Conservation (phyloP, 495 filamentous ascomycete species). For the Pyrenula aspistea region DNA sequence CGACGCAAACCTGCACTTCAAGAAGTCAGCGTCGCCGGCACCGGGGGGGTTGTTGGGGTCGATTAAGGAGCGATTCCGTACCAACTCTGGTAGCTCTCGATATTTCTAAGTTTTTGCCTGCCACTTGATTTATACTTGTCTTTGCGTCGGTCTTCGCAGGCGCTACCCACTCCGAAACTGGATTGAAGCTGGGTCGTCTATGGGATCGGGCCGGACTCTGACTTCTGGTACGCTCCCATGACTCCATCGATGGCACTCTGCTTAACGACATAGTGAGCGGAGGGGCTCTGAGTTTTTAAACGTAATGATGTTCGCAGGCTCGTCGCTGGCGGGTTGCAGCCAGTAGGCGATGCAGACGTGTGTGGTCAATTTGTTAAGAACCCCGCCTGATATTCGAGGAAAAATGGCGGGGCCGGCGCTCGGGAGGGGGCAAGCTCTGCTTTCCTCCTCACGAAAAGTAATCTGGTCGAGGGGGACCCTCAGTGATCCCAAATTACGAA, state of each 20-base stretch:
- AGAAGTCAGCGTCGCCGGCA: not conserved
- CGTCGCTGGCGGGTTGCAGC: not conserved
- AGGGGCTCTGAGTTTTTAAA: not conserved
- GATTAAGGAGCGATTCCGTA: not conserved
- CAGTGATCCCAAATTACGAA: too few species aligned
- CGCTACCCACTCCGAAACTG: not conserved
- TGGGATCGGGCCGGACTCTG: not conserved
- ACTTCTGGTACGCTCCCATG: not conserved
- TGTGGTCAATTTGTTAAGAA: not conserved
- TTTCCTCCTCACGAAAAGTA: not conserved
- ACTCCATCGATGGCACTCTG: slow-evolving; percentile 1
- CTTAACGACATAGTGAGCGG: not conserved
- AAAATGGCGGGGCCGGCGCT: not conserved
- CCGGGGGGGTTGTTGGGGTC: too few species aligned
- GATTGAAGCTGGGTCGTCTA: not conserved
- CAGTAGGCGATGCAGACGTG: not conserved
- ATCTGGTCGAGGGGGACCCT: not conserved
- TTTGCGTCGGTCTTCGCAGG: not conserved
- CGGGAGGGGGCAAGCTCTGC: not conserved
- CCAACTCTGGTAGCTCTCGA: not conserved
- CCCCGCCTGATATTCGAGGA: not conserved
- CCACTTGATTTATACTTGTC: not conserved
- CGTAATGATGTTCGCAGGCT: not conserved
- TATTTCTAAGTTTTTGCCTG: not conserved
- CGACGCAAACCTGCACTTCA: slow-evolving; percentile 15